Conservation (phyloP, 2,329 filamentous ascomycete genomes). For the Colletotrichum lupini region DNA sequence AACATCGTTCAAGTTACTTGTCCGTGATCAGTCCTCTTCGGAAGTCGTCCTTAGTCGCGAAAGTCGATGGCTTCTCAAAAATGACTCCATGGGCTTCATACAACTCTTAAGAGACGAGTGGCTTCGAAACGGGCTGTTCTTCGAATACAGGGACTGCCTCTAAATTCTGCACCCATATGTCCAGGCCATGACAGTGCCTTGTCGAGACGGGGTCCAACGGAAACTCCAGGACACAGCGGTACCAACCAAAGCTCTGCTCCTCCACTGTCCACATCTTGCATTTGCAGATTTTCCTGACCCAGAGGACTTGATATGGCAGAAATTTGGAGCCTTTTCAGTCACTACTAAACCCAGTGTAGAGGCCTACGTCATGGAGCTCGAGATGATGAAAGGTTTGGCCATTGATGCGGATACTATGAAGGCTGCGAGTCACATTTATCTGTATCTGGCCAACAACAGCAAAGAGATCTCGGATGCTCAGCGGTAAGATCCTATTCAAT, state of each 20-base stretch:
- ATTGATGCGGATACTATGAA: background rate
- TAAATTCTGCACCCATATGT: background rate
- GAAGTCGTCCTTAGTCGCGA: no score
- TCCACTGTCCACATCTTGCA: background rate
- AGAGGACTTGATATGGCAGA: background rate
- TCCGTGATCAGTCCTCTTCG: no score
- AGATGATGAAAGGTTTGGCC: background rate
- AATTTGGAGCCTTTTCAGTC: background rate
- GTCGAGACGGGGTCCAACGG: background rate
- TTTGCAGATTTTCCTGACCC: background rate
- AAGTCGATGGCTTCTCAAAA: background rate
- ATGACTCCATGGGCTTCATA: background rate
- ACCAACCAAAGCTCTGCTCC: background rate
- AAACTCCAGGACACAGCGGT: background rate
- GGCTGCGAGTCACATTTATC: background rate
- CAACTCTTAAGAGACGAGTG: background rate
- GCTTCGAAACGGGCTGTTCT: background rate
- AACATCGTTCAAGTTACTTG: background rate
- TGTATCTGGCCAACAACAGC: background rate
- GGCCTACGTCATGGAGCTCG: background rate
- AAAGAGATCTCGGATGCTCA: no score
- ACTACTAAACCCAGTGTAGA: no score
- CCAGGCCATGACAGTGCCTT: background rate
- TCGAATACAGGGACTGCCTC: no score
- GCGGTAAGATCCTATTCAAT: background rate